Base-by-base conservation (phyloP, 768 basidiomycete species). In the Amanita phalloides region DNA sequence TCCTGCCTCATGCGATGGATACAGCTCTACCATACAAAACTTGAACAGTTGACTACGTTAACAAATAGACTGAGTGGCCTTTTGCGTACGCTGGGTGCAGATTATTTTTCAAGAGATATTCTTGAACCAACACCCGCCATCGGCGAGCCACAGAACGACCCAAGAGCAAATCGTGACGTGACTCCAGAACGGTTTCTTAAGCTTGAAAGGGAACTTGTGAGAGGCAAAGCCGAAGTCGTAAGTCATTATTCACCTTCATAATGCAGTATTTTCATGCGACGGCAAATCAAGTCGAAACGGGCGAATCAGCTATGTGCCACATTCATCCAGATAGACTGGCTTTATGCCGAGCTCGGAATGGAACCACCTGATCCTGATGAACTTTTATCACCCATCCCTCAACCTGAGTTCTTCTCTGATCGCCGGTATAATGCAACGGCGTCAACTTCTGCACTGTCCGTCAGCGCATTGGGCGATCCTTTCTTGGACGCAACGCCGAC, bases 141-240 rank as follows among this genome's bases (percentile, higher is more conserved):
- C 6, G 77, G 71, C 6, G 77, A 78, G 53, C 61, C 62, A 48
- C 48, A 53, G 17, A 52, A 65, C 3, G 70, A 72, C 35, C 54
- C 62, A 2, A 64, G 68, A 30, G 68, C 75, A 4, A 73, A 78
- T 59, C 72, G 77, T 21, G 86, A 93, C 58, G 86, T 92, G 13
- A 84, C 82, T 9, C 83, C 86, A 0, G 90, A 92, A 56, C 77
- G 86, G 10, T 89, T 94, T 61, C 74, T 79, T 43, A 83, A 72
- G 58, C 70, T 94, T 4, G 89, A 93, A 71, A 85, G 87, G 62
- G 90, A 93, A 60, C 75, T 92, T 14, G 82, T 87, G 8, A 73
- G 85, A 49, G 90, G 88, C 9, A 91, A 91, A 65, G 77, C 78
- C n/a, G 91, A 94, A 77, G 76, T 90, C 49, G 86, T 90, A 58